Evolutionary conservation across 2,329 filamentous ascomycete genomes (phyloP), one percentile per base, ranked within the genome.

Genomic region (Stemphylium vesicarium): DNA sequence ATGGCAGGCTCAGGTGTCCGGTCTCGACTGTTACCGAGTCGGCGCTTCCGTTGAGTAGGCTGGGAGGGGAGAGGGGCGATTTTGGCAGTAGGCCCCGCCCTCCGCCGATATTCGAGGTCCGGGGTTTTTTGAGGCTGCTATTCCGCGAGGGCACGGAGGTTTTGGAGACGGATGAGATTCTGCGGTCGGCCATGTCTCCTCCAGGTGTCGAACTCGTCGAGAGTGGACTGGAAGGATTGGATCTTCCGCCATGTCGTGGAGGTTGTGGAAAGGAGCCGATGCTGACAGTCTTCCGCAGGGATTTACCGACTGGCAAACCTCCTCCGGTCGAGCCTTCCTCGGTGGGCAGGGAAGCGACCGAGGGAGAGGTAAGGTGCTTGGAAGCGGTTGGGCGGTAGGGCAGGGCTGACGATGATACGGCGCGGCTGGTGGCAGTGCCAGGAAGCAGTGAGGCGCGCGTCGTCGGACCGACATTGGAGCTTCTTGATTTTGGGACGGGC

Each of bases 221-320:
- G 39, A 79, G 78, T 65, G 68, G 82, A 76, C 71, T 84, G 50
- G 82, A 85, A 46, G 85, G 90, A 49, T 59, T 65, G 10, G 60
- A 59, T 22, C 62, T 50, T 39, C 78, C 82, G 49, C 84, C 82
- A 42, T 87, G 85, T 63, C 88, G 88, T 12, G 94, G 94, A 12
- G 94, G 94, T 62, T 96, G 90, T 26, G 94, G 94, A 70, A 98
- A 97, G 1, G 92, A 88, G 71, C 93, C 94, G 70, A 97, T 96
- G 81, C 93, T 97, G 69, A 96, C 89, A 1, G 90, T 90, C 77
- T 96, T 96, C 59, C 92, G 87, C 50, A 97, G 77, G 1, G 88
- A 86, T 75, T 88, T 93, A 22, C 86, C 85, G 1, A 71, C 61
- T 3, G 74, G 69, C 11, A 70, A 57, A 8, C 64, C 55, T 7